A percentile compares a stretch with the other conserved stretches of the same genome.
phyloP scores from a whole-genome alignment of 148 eudicot genomes.

The Vaccinium macrocarpon region DNA sequence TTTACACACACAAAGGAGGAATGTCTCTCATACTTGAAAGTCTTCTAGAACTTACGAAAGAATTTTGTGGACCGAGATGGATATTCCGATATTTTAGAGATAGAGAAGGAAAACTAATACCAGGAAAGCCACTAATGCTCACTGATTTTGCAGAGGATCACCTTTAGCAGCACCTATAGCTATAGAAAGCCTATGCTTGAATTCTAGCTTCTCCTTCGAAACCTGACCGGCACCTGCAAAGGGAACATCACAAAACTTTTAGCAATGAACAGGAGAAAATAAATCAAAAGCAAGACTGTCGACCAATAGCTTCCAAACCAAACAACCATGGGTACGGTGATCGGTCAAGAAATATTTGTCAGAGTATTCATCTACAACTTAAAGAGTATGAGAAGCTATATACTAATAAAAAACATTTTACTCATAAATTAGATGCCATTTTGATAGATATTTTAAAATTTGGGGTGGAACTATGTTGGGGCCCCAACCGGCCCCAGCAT shows the following conservation, averaged over 20 bases:
- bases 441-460: too few relatives aligned
- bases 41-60: constrained; percentile 15
- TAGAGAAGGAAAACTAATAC: constrained; percentile 65
- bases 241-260: not conserved
- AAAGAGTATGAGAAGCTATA: too few relatives aligned
- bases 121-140: constrained; percentile 97
- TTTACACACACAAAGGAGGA: not conserved
- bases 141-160: constrained; percentile 99
- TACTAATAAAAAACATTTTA: too few relatives aligned
- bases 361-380: not conserved
- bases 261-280: constrained; percentile 2
- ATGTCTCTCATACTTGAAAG: not conserved
- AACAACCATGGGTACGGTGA: not conserved
- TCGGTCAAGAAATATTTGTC: not conserved
- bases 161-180: constrained; percentile 99
- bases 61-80: constrained; percentile 18
- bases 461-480: too few relatives aligned
- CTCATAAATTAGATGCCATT: too few relatives aligned
- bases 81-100: constrained; percentile 27
- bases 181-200: constrained; percentile 94
- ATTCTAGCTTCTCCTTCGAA: constrained; percentile 85
- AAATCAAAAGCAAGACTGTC: not conserved
- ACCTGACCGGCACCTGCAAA: constrained; percentile 70
- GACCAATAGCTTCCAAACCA: not conserved
- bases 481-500: too few relatives aligned